phyloP scores from a whole-genome alignment of 257 asterid genomes.

The Solanum gracilifrons region DNA sequence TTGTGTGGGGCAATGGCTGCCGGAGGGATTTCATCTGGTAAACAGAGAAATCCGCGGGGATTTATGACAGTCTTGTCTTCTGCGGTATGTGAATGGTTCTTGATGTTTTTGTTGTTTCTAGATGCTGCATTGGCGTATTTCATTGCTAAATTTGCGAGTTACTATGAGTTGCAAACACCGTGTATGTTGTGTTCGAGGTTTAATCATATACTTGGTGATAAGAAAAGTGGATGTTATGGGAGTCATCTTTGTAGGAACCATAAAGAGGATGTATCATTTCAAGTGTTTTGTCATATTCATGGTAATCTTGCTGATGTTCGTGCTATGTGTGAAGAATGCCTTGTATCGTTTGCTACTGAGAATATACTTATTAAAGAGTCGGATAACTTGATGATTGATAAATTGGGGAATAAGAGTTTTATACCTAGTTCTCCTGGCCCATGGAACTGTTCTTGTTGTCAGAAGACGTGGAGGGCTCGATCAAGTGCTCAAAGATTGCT shows the following conservation, averaged over 20 bases:
- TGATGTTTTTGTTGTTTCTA: constrained; percentile 53
- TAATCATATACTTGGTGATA: constrained; percentile 30
- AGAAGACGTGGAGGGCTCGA: constrained; percentile 35
- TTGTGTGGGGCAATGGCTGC: constrained; percentile 38
- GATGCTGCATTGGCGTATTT: constrained; percentile 51
- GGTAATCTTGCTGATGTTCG: constrained; percentile 44
- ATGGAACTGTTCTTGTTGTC: constrained; percentile 63
- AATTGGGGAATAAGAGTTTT: constrained; percentile 35
- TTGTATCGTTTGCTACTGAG: constrained; percentile 25
- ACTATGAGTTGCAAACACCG: constrained; percentile 52
- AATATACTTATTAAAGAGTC: constrained; percentile 26
- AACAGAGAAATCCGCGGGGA: constrained; percentile 26
- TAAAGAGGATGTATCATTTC: constrained; percentile 59
- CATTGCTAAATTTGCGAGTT: constrained; percentile 43
- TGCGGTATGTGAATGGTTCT: constrained; percentile 85
- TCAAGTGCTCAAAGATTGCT: constrained; percentile 47
- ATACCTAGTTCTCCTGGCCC: constrained; percentile 21
- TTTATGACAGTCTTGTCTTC: constrained; percentile 54
- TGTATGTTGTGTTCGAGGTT: constrained; percentile 66
- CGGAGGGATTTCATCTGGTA: constrained; percentile 24
- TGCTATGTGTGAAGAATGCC: constrained; percentile 68
- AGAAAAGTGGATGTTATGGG: constrained; percentile 29
- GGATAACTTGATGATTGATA: constrained; percentile 34
- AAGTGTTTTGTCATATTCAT: constrained; percentile 49
- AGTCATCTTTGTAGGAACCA: constrained; percentile 45